These are phyloP conservation scores for Rhodamnia rubescens DNA, from an alignment of 345 rosid species.

Conservation along the genomic window DNA sequence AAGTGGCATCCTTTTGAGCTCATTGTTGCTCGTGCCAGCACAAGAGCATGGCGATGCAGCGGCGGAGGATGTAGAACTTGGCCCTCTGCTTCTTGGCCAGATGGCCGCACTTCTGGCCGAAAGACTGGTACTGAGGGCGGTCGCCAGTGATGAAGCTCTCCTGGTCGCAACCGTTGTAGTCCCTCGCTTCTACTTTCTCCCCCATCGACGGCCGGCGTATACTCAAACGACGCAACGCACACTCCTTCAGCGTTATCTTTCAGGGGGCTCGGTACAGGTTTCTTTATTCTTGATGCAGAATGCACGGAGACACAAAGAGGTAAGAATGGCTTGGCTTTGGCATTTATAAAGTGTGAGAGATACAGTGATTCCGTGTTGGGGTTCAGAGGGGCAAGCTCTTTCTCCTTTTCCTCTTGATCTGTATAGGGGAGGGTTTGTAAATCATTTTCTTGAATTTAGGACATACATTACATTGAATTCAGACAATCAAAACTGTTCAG, in stretches of 20 bases:
- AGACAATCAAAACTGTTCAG: not conserved
- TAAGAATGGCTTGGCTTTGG: not conserved
- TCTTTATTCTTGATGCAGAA: not conserved
- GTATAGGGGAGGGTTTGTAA: not conserved
- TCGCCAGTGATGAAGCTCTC: not conserved
- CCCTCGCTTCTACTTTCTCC: not conserved
- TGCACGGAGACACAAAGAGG: not conserved
- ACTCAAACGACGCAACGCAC: not conserved
- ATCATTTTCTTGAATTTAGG: not conserved
- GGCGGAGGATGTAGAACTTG: slow-evolving; percentile 14
- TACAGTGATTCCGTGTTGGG: not conserved
- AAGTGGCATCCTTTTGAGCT: not conserved
- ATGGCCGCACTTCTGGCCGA: slow-evolving; percentile 9
- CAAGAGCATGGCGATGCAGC: slow-evolving; percentile 15
- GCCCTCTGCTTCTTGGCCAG: slow-evolving; percentile 14
- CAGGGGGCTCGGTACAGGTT: not conserved
- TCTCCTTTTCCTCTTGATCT: not conserved
- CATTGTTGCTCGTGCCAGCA: slow-evolving; percentile 15
- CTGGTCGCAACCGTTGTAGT: not conserved
- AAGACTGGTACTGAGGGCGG: not conserved
- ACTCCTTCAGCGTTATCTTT: not conserved
- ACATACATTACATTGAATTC: not conserved
- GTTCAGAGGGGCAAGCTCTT: not conserved
- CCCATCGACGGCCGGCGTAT: not conserved
- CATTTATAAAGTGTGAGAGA: not conserved